Evolutionary conservation across 2,329 filamentous ascomycete genomes (phyloP), one percentile per base, ranked within the genome.

Genomic region (Clonostachys rosea): DNA sequence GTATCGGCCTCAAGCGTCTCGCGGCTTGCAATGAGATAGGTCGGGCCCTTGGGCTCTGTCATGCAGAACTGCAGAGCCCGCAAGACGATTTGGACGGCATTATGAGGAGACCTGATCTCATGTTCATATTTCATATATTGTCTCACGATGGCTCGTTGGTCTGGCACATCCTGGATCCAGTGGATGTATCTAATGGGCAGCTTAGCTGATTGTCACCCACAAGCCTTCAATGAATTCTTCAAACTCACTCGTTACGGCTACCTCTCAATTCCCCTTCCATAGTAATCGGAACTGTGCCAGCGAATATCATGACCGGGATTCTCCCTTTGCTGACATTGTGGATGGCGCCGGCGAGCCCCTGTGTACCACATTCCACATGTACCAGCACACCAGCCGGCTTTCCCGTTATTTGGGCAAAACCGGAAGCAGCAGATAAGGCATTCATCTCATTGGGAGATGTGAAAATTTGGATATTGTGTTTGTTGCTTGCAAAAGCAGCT

Each of bases 281-380:
- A 0, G 72, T 75, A 17, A 65, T 64, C 2, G 71, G 72, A 1
- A 62, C 67, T 1, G 71, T 55, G 0, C 72, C 72, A 0, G 72
- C 72, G 48, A 75, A 67, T 14, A 75, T 66, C 3, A 68, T 50
- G 10, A 66, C 63, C 0, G 65, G 65, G 9, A 59, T 54, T 1
- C 59, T 43, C 2, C 57, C 59, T 36, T 52, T 58, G 20, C 51
- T 51, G 13, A 56, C 56, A n/a, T 62, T 62, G 16, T 62, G 59
- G 1, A 62, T 49, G 2, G 59, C 57, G 6, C 50, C 57, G 0
- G 50, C 59, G 1, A 62, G 42, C 9, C 49, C 59, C 30, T 56
- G 57, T 0, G 59, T 62, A 0, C 59, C 59, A 9, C 53, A 55
- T 7, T 62, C 59, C 5, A 62, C 59, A 16, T 62, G 59, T 2